Evolutionary conservation across 1,139 yeast genomes (phyloP), one percentile per base, ranked within the genome.

Genomic region (Debaryomyces psychrophilus): DNA sequence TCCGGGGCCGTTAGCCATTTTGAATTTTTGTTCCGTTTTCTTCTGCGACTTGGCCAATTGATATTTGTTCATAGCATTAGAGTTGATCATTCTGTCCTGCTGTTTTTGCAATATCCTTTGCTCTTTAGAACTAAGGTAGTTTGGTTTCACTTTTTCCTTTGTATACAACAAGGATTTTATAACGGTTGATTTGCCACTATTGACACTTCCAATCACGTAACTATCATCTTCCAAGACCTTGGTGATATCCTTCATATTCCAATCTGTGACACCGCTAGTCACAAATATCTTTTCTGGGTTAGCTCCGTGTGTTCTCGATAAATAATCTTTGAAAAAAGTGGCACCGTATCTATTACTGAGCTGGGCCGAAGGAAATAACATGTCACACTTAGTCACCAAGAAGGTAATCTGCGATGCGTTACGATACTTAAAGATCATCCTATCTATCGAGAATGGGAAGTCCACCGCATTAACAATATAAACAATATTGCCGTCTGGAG

Each of bases 141-240:
- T 44, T 2, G 47, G 34, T 36, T 51, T 50, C 38, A 54, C 36
- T 43, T 47, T 44, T 37, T 59, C 58, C 27, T 61, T 60, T 8
- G 60, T 44, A 41, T 67, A 65, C 12, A 81, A 54, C 27, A 85
- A 55, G n/a, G 79, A 60, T 53, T 76, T 79, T 2, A 85, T 73
- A 25, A 90, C 59, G 1, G 86, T 73, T 1, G 95, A 82, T 61
- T 90, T 90, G 1, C 97, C 97, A 12, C 82, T 74, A 58, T 89
- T 89, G 8, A 88, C 82, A 52, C 77, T 76, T 1, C 97, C 97
- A 9, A 89, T 69, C 29, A 90, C 62, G 58, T 81, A 85, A 23
- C 82, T 55, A 27, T 64, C 73, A 20, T 71, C 71, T 0, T 79
- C 73, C 22, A 81, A 60, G 8, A 60, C 53, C 2, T 64, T 46